Base-by-base conservation (phyloP, 2,329 filamentous ascomycete genomes). In the Trichoderma polysporum region DNA sequence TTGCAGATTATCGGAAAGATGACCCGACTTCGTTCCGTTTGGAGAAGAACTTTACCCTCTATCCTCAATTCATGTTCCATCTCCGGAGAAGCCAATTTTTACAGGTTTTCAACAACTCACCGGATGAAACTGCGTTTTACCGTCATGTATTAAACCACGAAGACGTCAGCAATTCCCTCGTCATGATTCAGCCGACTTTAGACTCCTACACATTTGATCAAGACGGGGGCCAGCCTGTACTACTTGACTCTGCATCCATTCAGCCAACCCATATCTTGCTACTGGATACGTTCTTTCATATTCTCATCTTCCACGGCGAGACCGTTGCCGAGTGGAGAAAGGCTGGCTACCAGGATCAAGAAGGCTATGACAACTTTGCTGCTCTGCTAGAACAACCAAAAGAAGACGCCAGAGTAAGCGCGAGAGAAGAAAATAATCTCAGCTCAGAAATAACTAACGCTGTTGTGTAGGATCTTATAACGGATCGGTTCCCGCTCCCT, bases 21-120 rank as follows among this genome's bases (percentile, higher is more conserved):
- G 95, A 99, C 74, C 93, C 95, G 15, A 96, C 94, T 5, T 98
- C 94, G 0, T 99, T 99, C 88, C 88, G 93, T 39, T 81, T 97
- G 70, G 95, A 99, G 80, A 97, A 97, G 88, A 99, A 99, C 83
- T 99, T 99, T 76, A 98, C 94, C 0, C 86, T 99, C 17, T 99
- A 99, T 76, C 95, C 95, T 29, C 95, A 99, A 78, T 99, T 99
- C 82, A 99, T 99, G 95, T 99, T 99, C 85, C 95, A 99, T 79
- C 86, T 99, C 69, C 91, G 95, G 73, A 89, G 95, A 79, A 97
- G 93, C 80, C 95, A 98, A 79, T 99, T 99, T 84, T 81, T 99
- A 71, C 95, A 99, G 76, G 94, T 99, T 66, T 99, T 99, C 87
- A 99, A 99, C 84, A 99, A 98, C 79, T 98, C 94, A 0, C 95